A percentile compares a stretch with the other conserved stretches of the same genome.
Conservation (phyloP, 257 asterid species). For the Anisodus acutangulus region DNA sequence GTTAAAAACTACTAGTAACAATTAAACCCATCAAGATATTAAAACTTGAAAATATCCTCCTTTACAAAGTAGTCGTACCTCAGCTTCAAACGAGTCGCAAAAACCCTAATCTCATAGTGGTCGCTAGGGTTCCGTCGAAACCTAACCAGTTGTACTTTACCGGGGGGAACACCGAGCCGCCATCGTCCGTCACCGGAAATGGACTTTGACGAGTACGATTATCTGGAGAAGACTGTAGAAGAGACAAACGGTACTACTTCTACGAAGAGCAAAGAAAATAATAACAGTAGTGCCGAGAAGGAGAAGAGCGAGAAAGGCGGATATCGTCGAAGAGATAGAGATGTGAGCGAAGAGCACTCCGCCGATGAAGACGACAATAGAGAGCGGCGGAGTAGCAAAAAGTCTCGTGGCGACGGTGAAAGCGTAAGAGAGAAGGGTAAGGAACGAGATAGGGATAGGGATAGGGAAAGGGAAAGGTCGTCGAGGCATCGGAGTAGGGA, state of each 20-base stretch:
- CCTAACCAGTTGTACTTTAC: background rate
- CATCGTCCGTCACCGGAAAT: conserved; percentile 35
- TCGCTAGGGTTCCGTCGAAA: conserved; percentile 13
- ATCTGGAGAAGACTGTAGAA: conserved; percentile 89
- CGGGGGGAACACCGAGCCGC: background rate
- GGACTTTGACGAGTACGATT: conserved; percentile 99
- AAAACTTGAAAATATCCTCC: background rate
- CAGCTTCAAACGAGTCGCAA: background rate
- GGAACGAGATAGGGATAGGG: conserved; percentile 49
- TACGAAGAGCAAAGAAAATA: conserved; percentile 57
- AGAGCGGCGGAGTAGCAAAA: conserved; percentile 76
- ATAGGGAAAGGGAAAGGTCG: conserved; percentile 65
- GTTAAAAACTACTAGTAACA: too few species aligned
- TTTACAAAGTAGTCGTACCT: background rate
- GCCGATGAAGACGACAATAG: conserved; percentile 49
- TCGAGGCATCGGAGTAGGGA: conserved; percentile 65
- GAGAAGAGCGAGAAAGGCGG: conserved; percentile 67
- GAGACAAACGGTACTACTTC: conserved; percentile 61
- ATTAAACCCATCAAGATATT: too few species aligned
- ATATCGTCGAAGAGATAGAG: conserved; percentile 71
- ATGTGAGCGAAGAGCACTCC: conserved; percentile 52
- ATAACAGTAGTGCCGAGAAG: conserved; percentile 47
- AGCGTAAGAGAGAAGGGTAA: conserved; percentile 51
- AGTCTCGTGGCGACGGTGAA: conserved; percentile 57
- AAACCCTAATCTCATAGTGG: conserved; percentile 23